phyloP scores from a whole-genome alignment of 352 stramenopile species.

The Phytophthora macrochlamydospora region DNA sequence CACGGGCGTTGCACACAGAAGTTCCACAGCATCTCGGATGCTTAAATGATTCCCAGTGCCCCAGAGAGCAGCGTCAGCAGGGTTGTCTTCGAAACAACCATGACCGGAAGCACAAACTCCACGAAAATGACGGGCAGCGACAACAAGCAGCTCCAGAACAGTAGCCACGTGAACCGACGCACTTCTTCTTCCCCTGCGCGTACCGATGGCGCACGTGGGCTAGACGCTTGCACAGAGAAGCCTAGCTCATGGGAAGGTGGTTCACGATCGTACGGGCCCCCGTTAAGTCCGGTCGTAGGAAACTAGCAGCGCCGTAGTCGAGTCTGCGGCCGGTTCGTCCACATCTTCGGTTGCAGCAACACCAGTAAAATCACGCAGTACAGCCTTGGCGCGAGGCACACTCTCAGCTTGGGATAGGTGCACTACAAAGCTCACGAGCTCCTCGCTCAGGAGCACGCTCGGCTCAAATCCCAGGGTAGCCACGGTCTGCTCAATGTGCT shows the following conservation, averaged over 20 bases:
- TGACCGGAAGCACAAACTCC: conserved; percentile 56
- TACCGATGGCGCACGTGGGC: conserved; percentile 44
- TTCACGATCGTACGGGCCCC: conserved; percentile 47
- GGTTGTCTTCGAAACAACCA: conserved; percentile 30
- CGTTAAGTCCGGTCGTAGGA: conserved; percentile 51
- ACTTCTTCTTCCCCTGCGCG: conserved; percentile 46
- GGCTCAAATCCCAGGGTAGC: conserved; percentile 75
- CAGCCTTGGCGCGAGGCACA: conserved; percentile 17
- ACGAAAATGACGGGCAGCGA: conserved; percentile 59
- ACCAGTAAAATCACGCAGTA: conserved; percentile 41
- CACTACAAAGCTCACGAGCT: conserved; percentile 58
- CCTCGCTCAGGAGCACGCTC: conserved; percentile 52
- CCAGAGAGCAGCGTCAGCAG: conserved; percentile 25
- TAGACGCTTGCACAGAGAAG: conserved; percentile 59
- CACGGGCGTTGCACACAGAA: conserved; percentile 72
- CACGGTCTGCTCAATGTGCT: conserved; percentile 68
- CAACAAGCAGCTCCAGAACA: conserved; percentile 64
- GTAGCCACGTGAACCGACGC: conserved; percentile 45
- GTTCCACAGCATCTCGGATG: conserved; percentile 53
- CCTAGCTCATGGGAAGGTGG: conserved; percentile 45
- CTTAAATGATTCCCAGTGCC: conserved; percentile 41
- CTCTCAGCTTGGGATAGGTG: conserved; percentile 42
- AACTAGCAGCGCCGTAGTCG: conserved; percentile 31
- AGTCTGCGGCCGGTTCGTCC: conserved; percentile 20
- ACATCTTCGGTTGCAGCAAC: conserved; percentile 33